A percentile compares a stretch with the other conserved stretches of the same genome.
Conservation (phyloP, 1,284 basidiomycete species). For the Boletus semigastroideus region DNA sequence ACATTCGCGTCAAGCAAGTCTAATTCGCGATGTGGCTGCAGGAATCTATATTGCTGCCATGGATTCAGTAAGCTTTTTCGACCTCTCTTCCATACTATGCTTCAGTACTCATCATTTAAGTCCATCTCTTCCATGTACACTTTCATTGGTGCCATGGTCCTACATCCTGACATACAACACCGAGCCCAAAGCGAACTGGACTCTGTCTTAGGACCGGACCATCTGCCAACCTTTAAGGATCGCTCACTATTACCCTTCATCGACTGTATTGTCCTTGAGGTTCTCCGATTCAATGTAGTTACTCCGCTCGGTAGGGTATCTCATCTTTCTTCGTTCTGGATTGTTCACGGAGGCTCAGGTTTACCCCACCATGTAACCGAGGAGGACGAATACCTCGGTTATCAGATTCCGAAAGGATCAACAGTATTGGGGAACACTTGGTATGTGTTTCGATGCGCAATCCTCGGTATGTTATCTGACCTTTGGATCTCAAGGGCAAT, state of each 20-base stretch:
- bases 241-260: conserved; percentile 12
- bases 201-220: conserved; percentile 6
- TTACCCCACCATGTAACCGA: conserved; percentile 14
- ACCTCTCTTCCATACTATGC: too few relatives aligned
- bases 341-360: background rate
- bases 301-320: conserved; percentile 8
- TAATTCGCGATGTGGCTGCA: conserved; percentile 14
- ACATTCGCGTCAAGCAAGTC: conserved; percentile 3
- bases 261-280: conserved; percentile 12
- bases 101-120: background rate
- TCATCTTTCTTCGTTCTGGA: background rate
- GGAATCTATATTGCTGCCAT: conserved; percentile 12
- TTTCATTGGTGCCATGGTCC: conserved; percentile 13
- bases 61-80: conserved; percentile 9
- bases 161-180: conserved; percentile 8
- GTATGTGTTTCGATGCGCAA: background rate
- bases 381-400: conserved; percentile 17
- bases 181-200: conserved; percentile 16
- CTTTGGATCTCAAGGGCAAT: conserved; percentile 12
- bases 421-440: conserved; percentile 1
- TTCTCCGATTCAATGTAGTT: conserved; percentile 12
- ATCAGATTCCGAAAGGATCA: conserved; percentile 3
- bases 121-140: conserved; percentile 5
- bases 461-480: background rate
- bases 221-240: conserved; percentile 13